Conservation (phyloP, 768 basidiomycete species). For the Tephrocybe sp. region DNA sequence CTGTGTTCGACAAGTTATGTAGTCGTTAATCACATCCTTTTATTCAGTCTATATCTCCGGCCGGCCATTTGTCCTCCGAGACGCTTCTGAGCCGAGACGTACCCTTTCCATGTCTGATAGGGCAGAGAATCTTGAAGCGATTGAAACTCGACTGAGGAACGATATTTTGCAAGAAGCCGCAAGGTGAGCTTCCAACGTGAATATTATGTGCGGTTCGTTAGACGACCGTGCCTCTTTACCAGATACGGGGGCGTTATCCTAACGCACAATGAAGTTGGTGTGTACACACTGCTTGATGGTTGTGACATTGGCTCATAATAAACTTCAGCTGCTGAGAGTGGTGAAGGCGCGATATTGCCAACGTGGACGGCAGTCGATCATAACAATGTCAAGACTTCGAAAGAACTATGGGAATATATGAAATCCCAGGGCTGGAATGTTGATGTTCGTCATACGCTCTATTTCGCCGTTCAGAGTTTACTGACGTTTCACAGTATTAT, state of each 20-base stretch:
- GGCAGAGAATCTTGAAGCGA: background rate
- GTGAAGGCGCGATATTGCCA: conserved; percentile 81
- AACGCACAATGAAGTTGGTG: conserved; percentile 91
- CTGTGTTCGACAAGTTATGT: background rate
- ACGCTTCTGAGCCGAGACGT: conserved; percentile 79
- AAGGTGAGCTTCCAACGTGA: conserved; percentile 43
- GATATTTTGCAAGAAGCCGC: conserved; percentile 88
- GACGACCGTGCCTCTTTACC: background rate
- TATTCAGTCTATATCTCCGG: conserved; percentile 80
- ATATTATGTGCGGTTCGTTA: background rate
- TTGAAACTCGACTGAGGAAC: conserved; percentile 46
- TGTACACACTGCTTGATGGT: conserved; percentile 17
- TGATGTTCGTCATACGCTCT: conserved; percentile 52
- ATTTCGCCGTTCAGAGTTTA: background rate
- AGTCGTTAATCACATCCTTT: conserved; percentile 13
- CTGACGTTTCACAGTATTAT: conserved; percentile 56
- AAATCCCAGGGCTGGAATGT: conserved; percentile 86
- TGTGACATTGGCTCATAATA: background rate
- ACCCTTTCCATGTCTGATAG: conserved; percentile 53
- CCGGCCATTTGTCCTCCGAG: conserved; percentile 89
- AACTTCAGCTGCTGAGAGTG: conserved; percentile 50
- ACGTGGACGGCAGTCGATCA: conserved; percentile 88
- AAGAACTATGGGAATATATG: conserved; percentile 84
- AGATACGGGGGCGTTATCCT: conserved; percentile 90
- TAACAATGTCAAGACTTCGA: conserved; percentile 78